Base-by-base conservation (phyloP, 495 filamentous ascomycete species). In the Aspergillus olivimuriae region DNA sequence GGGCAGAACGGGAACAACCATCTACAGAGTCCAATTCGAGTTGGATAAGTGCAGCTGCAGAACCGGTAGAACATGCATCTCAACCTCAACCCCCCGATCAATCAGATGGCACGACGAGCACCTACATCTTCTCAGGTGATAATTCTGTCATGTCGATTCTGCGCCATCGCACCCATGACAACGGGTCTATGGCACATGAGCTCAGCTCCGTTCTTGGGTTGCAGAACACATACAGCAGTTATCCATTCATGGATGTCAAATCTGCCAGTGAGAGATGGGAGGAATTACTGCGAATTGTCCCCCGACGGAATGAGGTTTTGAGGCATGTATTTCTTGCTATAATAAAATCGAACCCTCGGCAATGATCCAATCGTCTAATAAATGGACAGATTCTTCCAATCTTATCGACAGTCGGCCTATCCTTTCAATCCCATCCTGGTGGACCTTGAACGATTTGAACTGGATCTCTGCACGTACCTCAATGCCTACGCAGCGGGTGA, bases 151-250 rank as follows among this genome's bases (percentile, higher is more conserved):
- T 61, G 3, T 67, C 63, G 2, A 61, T 65, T 2, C 41, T 65
- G 34, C 61, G 60, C 4, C 41, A 49, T 15, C 47, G 57, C 5
- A 53, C 81, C 73, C 64, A 83, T 78, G 69, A 75, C 80, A 41
- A 79, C 48, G 60, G 57, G 16, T 57, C 58, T 2, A 53, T 66
- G 55, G 53, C 58, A 6, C 53, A 51, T 0, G 62, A 68, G 6
- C 50, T 58, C 7, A 54, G 56, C 0, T 62, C 64, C 12, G 60
- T 88, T 6, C 75, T 90, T 16, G 85, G 84, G 9, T 70, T 89
- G 11, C 82, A 87, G 51, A 87, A 86, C 48, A 84, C 85, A 14
- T 72, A 69, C 16, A 75, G 75, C 16, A 82, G 77, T 22, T 90
- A 88, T 57, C 84, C 85, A 3, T 81, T 90, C 16, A 64, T 62